Conservation (phyloP, 202 grass and related monocot genomes). For the Saccharum hybrid region DNA sequence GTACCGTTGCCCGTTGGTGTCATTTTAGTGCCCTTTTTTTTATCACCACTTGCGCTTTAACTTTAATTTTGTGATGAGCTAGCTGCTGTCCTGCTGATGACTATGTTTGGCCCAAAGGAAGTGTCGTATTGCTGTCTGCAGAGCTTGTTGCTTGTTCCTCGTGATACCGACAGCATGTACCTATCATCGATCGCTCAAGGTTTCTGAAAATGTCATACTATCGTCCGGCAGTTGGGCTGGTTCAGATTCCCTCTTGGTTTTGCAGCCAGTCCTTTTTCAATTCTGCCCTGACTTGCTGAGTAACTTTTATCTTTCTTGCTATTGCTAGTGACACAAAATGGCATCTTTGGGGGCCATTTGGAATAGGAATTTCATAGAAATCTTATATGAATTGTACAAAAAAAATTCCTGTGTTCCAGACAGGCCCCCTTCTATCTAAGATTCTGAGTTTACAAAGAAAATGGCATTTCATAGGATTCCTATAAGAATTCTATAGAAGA, state of each 20-base stretch:
- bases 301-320: not conserved
- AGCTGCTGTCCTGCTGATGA: constrained; percentile 10
- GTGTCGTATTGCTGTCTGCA: not conserved
- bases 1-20: not conserved
- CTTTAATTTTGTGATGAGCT: constrained; percentile 14
- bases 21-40: not conserved
- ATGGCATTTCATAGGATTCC: not conserved
- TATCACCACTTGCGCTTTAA: constrained; percentile 1
- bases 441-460: not conserved
- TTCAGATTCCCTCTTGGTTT: not conserved
- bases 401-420: not conserved
- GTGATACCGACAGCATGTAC: constrained; percentile 25
- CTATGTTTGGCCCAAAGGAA: not conserved
- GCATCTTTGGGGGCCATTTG: not conserved
- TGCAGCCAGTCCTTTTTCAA: not conserved
- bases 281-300: not conserved
- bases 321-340: not conserved
- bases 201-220: constrained; percentile 24
- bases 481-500: not conserved
- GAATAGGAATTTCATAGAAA: too few relatives aligned
- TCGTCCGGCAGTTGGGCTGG: not conserved
- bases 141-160: not conserved
- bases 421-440: not conserved
- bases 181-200: not conserved
- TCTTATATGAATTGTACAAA: not conserved